Conservation (phyloP, 495 filamentous ascomycete genomes). For the Amphirosellinia nigrospora region DNA sequence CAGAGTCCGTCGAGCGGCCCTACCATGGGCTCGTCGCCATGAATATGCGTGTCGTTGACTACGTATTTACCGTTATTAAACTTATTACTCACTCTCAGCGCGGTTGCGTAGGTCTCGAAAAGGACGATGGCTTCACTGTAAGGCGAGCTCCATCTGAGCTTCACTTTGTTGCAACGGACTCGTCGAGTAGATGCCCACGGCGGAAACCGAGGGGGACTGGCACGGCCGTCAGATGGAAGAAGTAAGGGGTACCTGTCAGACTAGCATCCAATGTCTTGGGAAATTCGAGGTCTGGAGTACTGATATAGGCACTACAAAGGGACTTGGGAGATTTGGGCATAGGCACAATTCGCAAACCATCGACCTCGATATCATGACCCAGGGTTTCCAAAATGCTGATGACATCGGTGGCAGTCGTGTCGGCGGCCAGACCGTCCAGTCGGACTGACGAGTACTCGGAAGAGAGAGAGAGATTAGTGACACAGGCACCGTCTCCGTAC, state of each 20-base stretch:
- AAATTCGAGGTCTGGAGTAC: conserved; percentile 8
- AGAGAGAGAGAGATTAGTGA: conserved; percentile 5
- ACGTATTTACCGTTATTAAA: not conserved
- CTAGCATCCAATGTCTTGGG: not conserved
- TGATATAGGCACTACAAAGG: conserved; percentile 14
- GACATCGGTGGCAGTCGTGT: conserved; percentile 3
- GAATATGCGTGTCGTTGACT: not conserved
- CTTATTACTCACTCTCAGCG: not conserved
- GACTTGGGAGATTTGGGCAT: not conserved
- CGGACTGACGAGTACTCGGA: conserved; percentile 22
- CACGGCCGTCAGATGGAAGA: not conserved
- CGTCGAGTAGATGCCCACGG: conserved; percentile 14
- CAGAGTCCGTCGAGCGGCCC: not conserved
- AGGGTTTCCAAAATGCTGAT: conserved; percentile 2
- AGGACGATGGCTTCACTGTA: not conserved
- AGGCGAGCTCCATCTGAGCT: not conserved
- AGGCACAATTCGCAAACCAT: conserved; percentile 4
- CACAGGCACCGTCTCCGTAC: conserved; percentile 17
- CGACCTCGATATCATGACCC: conserved; percentile 10
- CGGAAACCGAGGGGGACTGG: conserved; percentile 9
- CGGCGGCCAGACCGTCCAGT: conserved; percentile 1
- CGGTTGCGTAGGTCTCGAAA: not conserved
- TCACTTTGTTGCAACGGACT: conserved; percentile 2
- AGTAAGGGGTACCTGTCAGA: not conserved
- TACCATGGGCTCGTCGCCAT: not conserved